Conservation (phyloP, 148 eudicot genomes). For the Drosera capensis region DNA sequence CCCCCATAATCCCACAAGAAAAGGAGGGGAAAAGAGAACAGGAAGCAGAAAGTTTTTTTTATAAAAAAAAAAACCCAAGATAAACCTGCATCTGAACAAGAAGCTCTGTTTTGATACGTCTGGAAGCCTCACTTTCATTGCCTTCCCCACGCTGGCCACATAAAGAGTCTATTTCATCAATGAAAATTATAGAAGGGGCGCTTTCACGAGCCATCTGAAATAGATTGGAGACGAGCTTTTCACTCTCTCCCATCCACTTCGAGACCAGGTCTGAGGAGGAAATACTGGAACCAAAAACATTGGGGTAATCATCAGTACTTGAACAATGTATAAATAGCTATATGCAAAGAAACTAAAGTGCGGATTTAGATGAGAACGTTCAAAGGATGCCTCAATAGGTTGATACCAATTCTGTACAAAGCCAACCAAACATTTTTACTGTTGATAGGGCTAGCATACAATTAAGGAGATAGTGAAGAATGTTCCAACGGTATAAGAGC, state of each 20-base stretch:
- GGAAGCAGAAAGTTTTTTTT: not conserved
- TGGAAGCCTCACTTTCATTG: slow-evolving; percentile 98
- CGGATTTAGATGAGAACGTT: not conserved
- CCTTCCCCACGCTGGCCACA: slow-evolving; percentile 99
- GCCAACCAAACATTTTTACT: too few species aligned
- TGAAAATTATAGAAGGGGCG: slow-evolving; percentile 78
- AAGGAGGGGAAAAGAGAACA: not conserved
- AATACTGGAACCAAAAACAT: slow-evolving; percentile 36
- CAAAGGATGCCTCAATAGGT: not conserved
- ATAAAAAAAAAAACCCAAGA: too few species aligned
- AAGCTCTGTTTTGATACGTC: slow-evolving; percentile 96
- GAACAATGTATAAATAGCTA: slow-evolving; percentile 3
- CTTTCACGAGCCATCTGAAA: slow-evolving; percentile 99
- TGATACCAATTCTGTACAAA: too few species aligned
- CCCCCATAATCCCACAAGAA: too few species aligned
- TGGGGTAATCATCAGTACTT: slow-evolving; percentile 29
- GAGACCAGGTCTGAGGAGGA: slow-evolving; percentile 97
- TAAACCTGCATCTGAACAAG: slow-evolving; percentile 99
- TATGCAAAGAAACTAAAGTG: not conserved
- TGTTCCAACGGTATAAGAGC: too few species aligned
- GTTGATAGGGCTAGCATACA: too few species aligned
- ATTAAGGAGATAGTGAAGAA: too few species aligned
- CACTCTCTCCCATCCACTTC: slow-evolving; percentile 99
- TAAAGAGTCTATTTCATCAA: slow-evolving; percentile 97
- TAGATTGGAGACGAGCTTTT: slow-evolving; percentile 90